phyloP scores from a whole-genome alignment of 163 green algal genomes.

The Scenedesmus sp. region DNA sequence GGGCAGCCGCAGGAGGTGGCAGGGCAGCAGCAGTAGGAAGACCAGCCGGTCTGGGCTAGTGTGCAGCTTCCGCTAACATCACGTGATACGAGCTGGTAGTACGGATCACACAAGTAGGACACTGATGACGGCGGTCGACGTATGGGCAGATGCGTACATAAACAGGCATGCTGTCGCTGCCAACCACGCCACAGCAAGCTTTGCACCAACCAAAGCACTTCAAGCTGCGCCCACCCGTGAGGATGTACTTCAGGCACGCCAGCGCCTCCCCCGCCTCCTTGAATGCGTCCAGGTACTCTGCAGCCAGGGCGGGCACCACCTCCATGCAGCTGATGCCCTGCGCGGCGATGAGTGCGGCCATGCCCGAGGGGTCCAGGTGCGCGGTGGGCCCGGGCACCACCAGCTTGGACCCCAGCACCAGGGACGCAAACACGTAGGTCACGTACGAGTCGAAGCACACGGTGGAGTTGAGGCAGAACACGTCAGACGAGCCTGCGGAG shows the following conservation, averaged over 20 bases:
- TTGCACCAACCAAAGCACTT: too few species aligned
- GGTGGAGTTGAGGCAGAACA: slow-evolving; percentile 21
- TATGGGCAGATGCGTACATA: too few species aligned
- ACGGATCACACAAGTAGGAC: too few species aligned
- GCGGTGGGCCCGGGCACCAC: not conserved
- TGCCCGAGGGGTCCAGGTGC: slow-evolving; percentile 7
- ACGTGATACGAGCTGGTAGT: too few species aligned
- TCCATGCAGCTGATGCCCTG: slow-evolving; percentile 19
- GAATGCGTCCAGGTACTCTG: slow-evolving; percentile 11
- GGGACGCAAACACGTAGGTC: not conserved
- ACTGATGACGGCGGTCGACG: too few species aligned
- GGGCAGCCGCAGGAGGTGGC: too few species aligned
- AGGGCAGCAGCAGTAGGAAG: too few species aligned
- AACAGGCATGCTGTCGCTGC: too few species aligned
- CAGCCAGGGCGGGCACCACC: slow-evolving; percentile 8
- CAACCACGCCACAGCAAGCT: too few species aligned
- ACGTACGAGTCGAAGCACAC: slow-evolving; percentile 20
- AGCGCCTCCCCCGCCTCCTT: not conserved
- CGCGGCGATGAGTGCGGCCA: slow-evolving; percentile 3
- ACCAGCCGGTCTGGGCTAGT: too few species aligned
- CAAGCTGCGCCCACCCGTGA: too few species aligned
- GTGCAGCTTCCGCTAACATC: too few species aligned
- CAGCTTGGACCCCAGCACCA: not conserved
- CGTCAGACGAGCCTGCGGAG: not conserved
- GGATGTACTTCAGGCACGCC: not conserved